Base-by-base conservation (phyloP, 768 basidiomycete species). In the Cyclocybe aegerita region DNA sequence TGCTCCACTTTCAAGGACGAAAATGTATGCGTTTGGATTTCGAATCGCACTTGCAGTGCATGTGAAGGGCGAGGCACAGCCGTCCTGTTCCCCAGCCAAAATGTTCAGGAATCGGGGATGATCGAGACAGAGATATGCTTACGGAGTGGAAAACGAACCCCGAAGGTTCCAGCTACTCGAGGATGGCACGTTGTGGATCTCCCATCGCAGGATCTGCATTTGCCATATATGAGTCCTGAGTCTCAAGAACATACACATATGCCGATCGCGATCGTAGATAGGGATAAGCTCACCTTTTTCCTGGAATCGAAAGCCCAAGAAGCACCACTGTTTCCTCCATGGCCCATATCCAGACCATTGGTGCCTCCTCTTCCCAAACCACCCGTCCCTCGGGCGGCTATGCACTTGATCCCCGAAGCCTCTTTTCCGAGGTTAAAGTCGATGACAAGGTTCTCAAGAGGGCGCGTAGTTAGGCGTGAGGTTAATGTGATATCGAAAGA, bases 1-100 rank as follows among this genome's bases (percentile, higher is more conserved):
- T 93, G 88, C 52, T 94, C 90, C 4, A 96, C 85, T 60, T 88
- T 90, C 40, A 96, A 72, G 14, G 87, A 78, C 5, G 91, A 92
- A 65, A 86, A 90, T 33, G 84, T 85, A 61, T 88, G 72, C 10
- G 82, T 79, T 16, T 83, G 79, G 29, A 93, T 77, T 38, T 84
- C 80, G 65, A 92, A 96, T 14, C 71, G 72, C 41, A 92, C 75
- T 58, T 82, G 81, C 46, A 95, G 74, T 2, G 90, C 85, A 47
- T 82, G 89, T 5, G 90, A 82, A 8, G 90, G 90, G 40, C 88
- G 79, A 43, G 78, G 65, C 73, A 79, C 56, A 49, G 58, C 54
- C 40, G 60, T 64, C 39, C 69, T 74, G 52, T 52, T 51, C 38
- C n/a, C 33, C 32, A 41, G 43, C 50, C 48, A 53, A 52, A 16